These are phyloP conservation scores for Kwoniella sp. DNA, from an alignment of 768 basidiomycete species.

Conservation along the genomic window DNA sequence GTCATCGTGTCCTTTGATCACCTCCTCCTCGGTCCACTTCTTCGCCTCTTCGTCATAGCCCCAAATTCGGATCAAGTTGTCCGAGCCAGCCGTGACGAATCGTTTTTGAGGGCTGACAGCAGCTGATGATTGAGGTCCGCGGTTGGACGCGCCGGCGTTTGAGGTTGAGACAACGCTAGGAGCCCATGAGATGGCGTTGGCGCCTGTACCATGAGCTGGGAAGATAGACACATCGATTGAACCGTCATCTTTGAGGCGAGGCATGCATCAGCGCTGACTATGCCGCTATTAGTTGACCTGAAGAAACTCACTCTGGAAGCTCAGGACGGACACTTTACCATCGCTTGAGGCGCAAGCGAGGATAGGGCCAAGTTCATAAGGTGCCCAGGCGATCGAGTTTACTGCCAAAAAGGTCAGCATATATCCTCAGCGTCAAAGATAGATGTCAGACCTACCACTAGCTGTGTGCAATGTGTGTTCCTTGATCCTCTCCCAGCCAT, in stretches of 20 bases:
- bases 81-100: conserved; percentile 94
- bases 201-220: conserved; percentile 92
- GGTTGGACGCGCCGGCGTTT: conserved; percentile 28
- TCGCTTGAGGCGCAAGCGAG: conserved; percentile 96
- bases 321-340: conserved; percentile 92
- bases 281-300: no score
- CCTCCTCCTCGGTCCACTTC: conserved; percentile 88
- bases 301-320: conserved; percentile 84
- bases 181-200: conserved; percentile 97
- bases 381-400: conserved; percentile 99
- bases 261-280: no score
- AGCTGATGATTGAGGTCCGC: conserved; percentile 44
- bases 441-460: conserved; percentile 68
- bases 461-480: conserved; percentile 93
- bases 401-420: conserved; percentile 61
- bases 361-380: conserved; percentile 94
- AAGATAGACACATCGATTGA: conserved; percentile 95
- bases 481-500: conserved; percentile 87
- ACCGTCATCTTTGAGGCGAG: conserved; percentile 98
- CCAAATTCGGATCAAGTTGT: conserved; percentile 94
- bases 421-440: not conserved
- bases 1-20: conserved; percentile 86
- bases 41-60: conserved; percentile 81
- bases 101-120: conserved; percentile 71
- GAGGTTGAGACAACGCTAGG: conserved; percentile 68